These are phyloP conservation scores for Hypoxylon sp. DNA, from an alignment of 2,329 filamentous ascomycete genomes.

Conservation along the genomic window DNA sequence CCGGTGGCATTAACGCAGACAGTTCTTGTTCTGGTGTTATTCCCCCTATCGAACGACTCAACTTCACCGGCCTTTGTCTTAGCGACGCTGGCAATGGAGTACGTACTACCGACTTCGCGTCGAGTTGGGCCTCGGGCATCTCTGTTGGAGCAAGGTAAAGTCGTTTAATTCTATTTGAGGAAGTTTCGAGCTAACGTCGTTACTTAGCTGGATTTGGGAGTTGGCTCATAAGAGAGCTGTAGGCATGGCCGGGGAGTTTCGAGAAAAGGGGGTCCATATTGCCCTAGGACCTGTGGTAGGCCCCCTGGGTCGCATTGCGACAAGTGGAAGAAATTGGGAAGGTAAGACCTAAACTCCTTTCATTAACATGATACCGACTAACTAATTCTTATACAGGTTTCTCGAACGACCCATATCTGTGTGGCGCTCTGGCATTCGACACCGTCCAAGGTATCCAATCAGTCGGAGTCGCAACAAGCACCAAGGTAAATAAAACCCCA, in stretches of 20 bases:
- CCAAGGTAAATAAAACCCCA: conserved; percentile 58
- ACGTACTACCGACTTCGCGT: conserved; percentile 59
- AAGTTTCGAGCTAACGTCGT: conserved; percentile 60
- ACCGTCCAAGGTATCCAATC: conserved; percentile 79
- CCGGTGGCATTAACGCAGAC: conserved; percentile 52
- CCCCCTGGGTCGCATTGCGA: conserved; percentile 72
- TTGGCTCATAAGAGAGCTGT: conserved; percentile 77
- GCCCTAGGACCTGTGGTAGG: conserved; percentile 83
- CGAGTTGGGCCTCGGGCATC: conserved; percentile 67
- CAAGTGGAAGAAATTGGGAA: conserved; percentile 77
- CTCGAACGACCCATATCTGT: conserved; percentile 73
- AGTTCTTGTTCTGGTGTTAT: conserved; percentile 61
- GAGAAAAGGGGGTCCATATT: conserved; percentile 83
- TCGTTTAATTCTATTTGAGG: not conserved
- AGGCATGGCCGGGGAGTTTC: conserved; percentile 83
- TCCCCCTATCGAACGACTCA: conserved; percentile 56
- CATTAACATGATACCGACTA: not conserved
- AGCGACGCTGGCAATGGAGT: conserved; percentile 55
- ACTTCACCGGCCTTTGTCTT: conserved; percentile 60
- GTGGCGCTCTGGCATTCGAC: conserved; percentile 59
- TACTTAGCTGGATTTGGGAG: conserved; percentile 78
- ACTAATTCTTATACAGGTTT: conserved; percentile 50
- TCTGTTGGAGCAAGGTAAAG: conserved; percentile 67
- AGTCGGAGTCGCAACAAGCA: conserved; percentile 78
- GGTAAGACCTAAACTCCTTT: conserved; percentile 53